Base-by-base conservation (phyloP, 179 eudicot species). In the Spinacia oleracea region DNA sequence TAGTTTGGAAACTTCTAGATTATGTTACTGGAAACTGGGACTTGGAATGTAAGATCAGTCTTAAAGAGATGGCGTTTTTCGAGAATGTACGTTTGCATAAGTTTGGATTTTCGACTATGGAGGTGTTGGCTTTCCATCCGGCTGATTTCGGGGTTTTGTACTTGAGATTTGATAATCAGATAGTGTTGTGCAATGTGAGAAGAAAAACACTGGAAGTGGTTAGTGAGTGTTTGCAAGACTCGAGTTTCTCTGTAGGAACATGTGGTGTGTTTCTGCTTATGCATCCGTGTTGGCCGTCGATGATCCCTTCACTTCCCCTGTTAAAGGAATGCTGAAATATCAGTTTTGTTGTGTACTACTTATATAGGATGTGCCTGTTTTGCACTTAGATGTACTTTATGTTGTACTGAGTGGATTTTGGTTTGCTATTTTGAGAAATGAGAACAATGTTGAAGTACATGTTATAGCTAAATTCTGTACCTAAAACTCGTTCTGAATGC, bases 221-320 rank as follows among this genome's bases (percentile, higher is more conserved):
- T 32, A 63, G 81, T 62, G 79, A 84, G 48, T 80, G 78, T 9
- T 74, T 78, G 73, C 76, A 18, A 40, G 84, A 81, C 40, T 78
- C 83, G 8, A 73, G 35, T 3, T 50, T 77, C 42, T 77, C 83
- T 43, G 23, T 84, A 77, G 81, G 83, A 58, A 81, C 81, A 18
- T 64, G 56, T 34, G 78, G 81, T 40, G 79, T 78, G 9, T 84
- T 84, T 77, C 46, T 32, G 29, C 76, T 81, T 34, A 72, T 23
- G 70, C 83, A 84, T 70, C 86, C 84, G 0, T 78, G 81, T 73
- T 84, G 86, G 84, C 86, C 86, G 29, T 59, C 79, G 14, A 5
- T 5, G 34, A 53, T 83, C 51, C 75, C 71, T 56, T 64, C 75
- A 53, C 63, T 72, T 72, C 45, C 62, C 56, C 18, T 21, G 31